Evolutionary conservation across 2,329 filamentous ascomycete species (phyloP), one percentile per base, ranked within the genome.

Genomic region (Colletotrichum chrysophilum): DNA sequence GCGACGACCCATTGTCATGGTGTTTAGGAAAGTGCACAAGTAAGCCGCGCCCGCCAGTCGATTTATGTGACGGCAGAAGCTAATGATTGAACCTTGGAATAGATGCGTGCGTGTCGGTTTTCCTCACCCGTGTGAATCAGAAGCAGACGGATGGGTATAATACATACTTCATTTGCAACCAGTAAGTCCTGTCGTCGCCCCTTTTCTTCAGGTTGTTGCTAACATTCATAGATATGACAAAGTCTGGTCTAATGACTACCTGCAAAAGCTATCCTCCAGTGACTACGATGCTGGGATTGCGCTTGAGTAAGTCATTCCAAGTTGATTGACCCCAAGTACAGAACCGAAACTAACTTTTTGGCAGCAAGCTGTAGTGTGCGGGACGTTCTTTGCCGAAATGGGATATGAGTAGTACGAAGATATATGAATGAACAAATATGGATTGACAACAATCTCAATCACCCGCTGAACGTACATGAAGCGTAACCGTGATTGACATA

Each of bases 401-500:
- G 43, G 43, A 21, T 0, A 21, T 52, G 5, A 4, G n/a, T 52
- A 52, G n/a, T 21, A 4, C 13, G 5, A 21, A 4, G 5, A 52
- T 52, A 48, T 3, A 13, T 21, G 43, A 21, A 21, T 21, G 4
- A 52, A 52, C 6, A 4, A 21, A 52, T 0, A 21, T 7, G 21
- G 43, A 3, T 52, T 13, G 4, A 52, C 2, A 4, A 13, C 0
- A 52, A 21, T 3, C 10, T 21, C 1, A 7, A 2, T 13, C n/a
- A 13, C 6, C 10, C 3, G n/a, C 10, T 21, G 43, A 21, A 21
- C 5, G 0, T 13, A 0, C 6, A 13, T 48, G 43, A 7, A 21
- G n/a, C 3, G 10, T 1, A 12, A 43, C 9, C 18, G 38, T 0
- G 3, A 12, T n/a, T 10, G 5, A 1, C 38, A 2, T 0, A 1